Percentiles rank a stretch among this genome's conserved stretches.
Evolutionary conservation across 1,139 yeast species (phyloP).

Genomic region (Sugiyamaella sp.): DNA sequence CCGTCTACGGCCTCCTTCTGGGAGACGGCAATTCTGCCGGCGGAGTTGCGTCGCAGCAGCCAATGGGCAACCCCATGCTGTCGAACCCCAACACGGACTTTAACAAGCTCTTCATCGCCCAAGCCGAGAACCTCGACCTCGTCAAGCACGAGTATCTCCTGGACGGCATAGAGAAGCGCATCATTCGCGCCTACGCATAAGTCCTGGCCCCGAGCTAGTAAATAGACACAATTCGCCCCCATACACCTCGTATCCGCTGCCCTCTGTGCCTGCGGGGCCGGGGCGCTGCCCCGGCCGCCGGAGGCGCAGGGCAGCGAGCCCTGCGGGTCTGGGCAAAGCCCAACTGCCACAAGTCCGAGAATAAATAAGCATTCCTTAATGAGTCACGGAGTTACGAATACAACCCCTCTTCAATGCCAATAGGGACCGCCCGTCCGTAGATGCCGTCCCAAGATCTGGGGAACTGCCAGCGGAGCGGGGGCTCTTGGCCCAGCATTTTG

Average conservation of each 20-base stretch:
- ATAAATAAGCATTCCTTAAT: no score
- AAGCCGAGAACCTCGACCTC: slow-evolving; percentile 78
- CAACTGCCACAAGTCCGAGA: no score
- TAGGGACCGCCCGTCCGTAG: slow-evolving; percentile 74
- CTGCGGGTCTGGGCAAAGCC: not conserved
- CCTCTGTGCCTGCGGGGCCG: not conserved
- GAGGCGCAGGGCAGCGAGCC: not conserved
- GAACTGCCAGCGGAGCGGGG: slow-evolving; percentile 44
- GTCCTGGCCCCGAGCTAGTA: not conserved
- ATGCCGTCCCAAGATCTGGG: slow-evolving; percentile 87
- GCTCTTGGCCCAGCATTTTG: slow-evolving; percentile 41
- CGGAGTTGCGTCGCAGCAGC: slow-evolving; percentile 40
- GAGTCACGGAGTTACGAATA: slow-evolving; percentile 60
- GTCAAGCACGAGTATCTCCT: slow-evolving; percentile 60
- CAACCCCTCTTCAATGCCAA: slow-evolving; percentile 75
- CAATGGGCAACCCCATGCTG: slow-evolving; percentile 39
- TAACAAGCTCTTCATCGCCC: slow-evolving; percentile 60
- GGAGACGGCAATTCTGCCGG: slow-evolving; percentile 54
- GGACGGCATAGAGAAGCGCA: slow-evolving; percentile 67
- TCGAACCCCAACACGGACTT: slow-evolving; percentile 54
- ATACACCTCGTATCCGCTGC: not conserved
- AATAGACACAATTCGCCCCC: slow-evolving; percentile 7
- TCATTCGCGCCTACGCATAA: slow-evolving; percentile 41
- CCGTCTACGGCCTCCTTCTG: slow-evolving; percentile 74
- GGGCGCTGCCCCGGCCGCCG: slow-evolving; percentile 3